Conservation (phyloP, 169 alveolate genomes). For the Eimeria tenella region DNA sequence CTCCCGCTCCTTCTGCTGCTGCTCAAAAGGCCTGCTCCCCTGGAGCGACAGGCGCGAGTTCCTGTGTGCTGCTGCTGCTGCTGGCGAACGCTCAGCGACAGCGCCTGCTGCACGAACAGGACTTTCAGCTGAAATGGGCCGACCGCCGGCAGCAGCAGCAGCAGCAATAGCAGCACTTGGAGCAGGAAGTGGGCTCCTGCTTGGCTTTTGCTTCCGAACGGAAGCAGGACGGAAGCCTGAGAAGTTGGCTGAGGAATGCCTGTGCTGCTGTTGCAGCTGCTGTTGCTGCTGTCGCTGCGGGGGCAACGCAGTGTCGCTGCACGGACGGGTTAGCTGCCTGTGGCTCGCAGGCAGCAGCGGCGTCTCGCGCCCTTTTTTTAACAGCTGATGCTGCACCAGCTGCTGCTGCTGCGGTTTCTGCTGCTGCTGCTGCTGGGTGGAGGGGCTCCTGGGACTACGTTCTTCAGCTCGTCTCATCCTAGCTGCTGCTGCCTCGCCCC, state of each 20-base stretch:
- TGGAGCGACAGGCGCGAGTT: neutral
- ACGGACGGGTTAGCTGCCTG: neutral
- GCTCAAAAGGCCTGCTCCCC: neutral
- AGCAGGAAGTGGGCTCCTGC: neutral
- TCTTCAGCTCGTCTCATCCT: neutral
- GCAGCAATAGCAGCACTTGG: neutral
- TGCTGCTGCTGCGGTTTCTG: neutral
- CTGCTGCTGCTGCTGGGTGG: neutral
- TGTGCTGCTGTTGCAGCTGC: neutral
- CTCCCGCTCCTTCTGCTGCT: slow-evolving; percentile 18
- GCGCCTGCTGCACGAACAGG: neutral
- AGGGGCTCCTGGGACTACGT: neutral
- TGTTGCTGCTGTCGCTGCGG: slow-evolving; percentile 1
- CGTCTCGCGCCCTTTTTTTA: neutral
- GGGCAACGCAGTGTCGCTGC: neutral
- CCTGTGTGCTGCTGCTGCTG: neutral
- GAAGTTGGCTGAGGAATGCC: neutral
- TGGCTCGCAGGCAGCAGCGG: neutral
- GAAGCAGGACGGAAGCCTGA: neutral
- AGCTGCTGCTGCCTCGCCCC: neutral
- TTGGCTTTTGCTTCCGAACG: too few relatives aligned
- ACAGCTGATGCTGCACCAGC: neutral
- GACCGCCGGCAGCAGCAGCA: neutral
- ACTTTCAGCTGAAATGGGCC: neutral
- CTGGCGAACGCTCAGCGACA: neutral